Base-by-base conservation (phyloP, 495 filamentous ascomycete species). In the Pyrenula aspistea region DNA sequence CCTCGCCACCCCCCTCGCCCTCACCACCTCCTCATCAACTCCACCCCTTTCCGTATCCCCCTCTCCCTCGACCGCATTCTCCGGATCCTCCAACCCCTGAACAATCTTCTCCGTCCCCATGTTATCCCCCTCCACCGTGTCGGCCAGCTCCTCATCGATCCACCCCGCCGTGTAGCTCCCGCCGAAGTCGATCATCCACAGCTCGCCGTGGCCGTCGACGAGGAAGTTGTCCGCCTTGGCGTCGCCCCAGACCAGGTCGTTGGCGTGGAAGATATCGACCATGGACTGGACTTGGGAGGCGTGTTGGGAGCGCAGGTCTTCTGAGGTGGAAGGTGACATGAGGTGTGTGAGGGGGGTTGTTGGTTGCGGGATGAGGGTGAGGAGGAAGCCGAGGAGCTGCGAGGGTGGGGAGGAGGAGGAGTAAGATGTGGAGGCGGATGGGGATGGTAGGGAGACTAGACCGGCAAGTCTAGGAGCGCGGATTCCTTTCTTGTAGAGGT, bases 151-250 rank as follows among this genome's bases (percentile, higher is more conserved):
- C 60, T 64, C 25, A 49, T 69, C 65, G 0, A 76, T 70, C 70
- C 72, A 77, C 2, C 71, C 69, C 25, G 67, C 55, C 10, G 70
- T 74, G 57, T 67, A 76, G n/a, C 71, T 65, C 15, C 76, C 73
- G 1, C 73, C 73, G 61, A 76, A 75, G 58, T 74, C 71, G 57
- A 78, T 68, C 12, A 78, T 61, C 68, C 67, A 77, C 24, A 68
- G 63, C 52, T 77, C 63, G 25, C 71, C 59, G n/a, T 69, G 52
- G 25, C 56, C 56, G 56, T 78, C 69, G 53, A 78, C 69, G 47
- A 78, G 56, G 48, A 77, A 64, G 60, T 78, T 76, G n/a, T 59
- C 66, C 10, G 70, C 59, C 61, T 75, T 77, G 36, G 60, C 73
- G 62, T 77, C 73, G 42, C 76, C 75, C 74, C 71, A 78, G 25